These are phyloP conservation scores for Sphagnum fallax DNA, from an alignment of 228 moss, liverwort and hornwort species.

Conservation along the genomic window DNA sequence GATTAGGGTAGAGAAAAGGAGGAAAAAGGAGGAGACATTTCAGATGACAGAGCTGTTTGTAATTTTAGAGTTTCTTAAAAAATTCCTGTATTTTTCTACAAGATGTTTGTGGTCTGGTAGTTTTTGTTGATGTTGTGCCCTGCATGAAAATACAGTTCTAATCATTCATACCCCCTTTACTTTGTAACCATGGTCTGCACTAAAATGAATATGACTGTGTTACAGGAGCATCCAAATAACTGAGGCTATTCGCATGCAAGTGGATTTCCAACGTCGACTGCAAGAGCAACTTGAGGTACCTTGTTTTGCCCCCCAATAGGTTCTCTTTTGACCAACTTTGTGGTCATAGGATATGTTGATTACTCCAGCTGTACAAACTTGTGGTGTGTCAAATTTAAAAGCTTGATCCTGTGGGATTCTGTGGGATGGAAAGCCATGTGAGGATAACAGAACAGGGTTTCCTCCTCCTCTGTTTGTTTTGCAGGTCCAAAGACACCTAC, in stretches of 20 bases:
- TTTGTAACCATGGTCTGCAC: too few species aligned
- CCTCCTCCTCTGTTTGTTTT: background rate
- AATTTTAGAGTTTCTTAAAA: too few species aligned
- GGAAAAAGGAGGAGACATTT: too few species aligned
- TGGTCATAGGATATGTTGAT: background rate
- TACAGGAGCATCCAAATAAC: conserved; percentile 75
- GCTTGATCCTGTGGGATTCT: too few species aligned
- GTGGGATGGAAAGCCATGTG: too few species aligned
- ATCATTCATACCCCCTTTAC: too few species aligned
- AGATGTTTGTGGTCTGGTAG: too few species aligned
- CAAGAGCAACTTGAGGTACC: conserved; percentile 94
- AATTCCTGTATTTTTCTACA: too few species aligned
- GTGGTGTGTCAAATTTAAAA: background rate
- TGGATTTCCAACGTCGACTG: conserved; percentile 90
- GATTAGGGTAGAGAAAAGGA: too few species aligned
- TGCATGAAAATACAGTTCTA: too few species aligned
- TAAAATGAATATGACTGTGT: background rate
- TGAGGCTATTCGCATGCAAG: conserved; percentile 86
- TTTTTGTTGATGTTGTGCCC: conserved; percentile 6
- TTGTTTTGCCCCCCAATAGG: background rate
- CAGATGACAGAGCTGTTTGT: too few species aligned
- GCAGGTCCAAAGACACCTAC: conserved; percentile 92
- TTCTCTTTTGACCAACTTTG: background rate
- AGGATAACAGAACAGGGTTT: too few species aligned
- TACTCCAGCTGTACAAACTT: background rate